A percentile compares a stretch with the other conserved stretches of the same genome.
These are phyloP conservation scores for Aspergillus neotritici DNA, from an alignment of 2,329 filamentous ascomycete species.

Conservation along the genomic window DNA sequence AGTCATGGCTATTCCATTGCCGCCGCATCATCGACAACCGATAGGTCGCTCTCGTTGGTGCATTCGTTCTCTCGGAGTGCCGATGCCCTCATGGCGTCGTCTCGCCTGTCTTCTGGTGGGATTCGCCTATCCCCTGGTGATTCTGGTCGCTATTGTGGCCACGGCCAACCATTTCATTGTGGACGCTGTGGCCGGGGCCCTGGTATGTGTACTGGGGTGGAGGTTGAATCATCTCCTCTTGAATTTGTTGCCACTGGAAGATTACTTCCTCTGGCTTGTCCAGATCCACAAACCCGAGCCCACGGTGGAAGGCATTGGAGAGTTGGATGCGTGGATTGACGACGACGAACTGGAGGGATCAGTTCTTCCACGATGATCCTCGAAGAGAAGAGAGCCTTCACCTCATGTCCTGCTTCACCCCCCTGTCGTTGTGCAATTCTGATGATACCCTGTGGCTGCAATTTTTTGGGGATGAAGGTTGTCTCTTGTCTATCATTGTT, in stretches of 20 bases:
- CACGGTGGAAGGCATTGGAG: conserved; percentile 9
- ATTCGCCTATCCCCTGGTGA: conserved; percentile 59
- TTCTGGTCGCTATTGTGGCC: conserved; percentile 62
- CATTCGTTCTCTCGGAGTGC: conserved; percentile 32
- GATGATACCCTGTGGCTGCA: conserved; percentile 9
- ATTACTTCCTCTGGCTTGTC: conserved; percentile 60
- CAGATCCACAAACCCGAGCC: conserved; percentile 59
- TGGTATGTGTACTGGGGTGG: conserved; percentile 63
- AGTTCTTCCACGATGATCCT: conserved; percentile 9
- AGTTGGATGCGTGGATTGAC: conserved; percentile 17
- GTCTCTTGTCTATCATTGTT: no score
- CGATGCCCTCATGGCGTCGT: conserved; percentile 48
- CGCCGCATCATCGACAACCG: conserved; percentile 47
- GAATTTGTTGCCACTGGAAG: conserved; percentile 61
- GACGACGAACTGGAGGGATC: conserved; percentile 13
- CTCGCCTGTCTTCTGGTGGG: conserved; percentile 48
- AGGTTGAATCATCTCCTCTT: conserved; percentile 49
- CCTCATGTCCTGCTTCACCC: background rate
- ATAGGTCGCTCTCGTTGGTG: conserved; percentile 23
- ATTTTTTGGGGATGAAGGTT: no score
- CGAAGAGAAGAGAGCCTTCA: background rate
- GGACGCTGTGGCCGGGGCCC: conserved; percentile 63
- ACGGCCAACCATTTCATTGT: conserved; percentile 69
- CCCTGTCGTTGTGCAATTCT: background rate
- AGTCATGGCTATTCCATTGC: conserved; percentile 59